Conservation (phyloP, 768 basidiomycete species). For the Amanita fuliginea region DNA sequence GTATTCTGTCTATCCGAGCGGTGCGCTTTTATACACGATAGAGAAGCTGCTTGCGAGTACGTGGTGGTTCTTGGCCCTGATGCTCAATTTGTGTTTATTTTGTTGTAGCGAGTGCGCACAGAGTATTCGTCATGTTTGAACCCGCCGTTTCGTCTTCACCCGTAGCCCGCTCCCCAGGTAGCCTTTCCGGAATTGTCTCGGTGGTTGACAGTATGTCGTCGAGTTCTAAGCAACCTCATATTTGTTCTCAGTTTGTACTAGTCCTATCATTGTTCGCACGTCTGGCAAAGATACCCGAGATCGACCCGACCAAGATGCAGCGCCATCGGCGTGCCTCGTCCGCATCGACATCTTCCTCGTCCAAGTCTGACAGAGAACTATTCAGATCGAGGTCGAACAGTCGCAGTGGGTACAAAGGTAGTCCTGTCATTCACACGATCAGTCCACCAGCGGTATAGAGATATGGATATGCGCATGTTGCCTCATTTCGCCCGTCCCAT, state of each 20-base stretch:
- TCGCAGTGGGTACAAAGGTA: constrained; percentile 22
- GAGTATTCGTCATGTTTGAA: constrained; percentile 69
- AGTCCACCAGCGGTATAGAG: constrained; percentile 13
- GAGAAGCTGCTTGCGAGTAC: constrained; percentile 76
- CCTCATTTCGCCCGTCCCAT: background rate
- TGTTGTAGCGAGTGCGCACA: constrained; percentile 58
- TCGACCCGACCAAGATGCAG: constrained; percentile 72
- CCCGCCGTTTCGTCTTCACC: constrained; percentile 38
- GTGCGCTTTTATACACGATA: constrained; percentile 56
- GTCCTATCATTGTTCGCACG: constrained; percentile 75
- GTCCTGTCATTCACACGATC: constrained; percentile 22
- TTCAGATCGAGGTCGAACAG: constrained; percentile 30
- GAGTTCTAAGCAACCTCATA: background rate
- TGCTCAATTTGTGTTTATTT: constrained; percentile 4
- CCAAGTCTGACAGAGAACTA: constrained; percentile 27
- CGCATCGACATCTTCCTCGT: constrained; percentile 33
- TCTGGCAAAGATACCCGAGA: constrained; percentile 57
- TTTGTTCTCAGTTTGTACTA: constrained; percentile 17
- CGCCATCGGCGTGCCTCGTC: constrained; percentile 74
- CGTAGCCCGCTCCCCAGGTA: constrained; percentile 23
- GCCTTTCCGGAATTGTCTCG: constrained; percentile 63
- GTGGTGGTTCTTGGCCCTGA: constrained; percentile 16
- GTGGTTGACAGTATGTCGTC: constrained; percentile 61
- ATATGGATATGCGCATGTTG: too few relatives aligned
- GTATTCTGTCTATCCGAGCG: constrained; percentile 61